Conservation (phyloP, 805 yeast genomes). For the Blastobotrys parvus region DNA sequence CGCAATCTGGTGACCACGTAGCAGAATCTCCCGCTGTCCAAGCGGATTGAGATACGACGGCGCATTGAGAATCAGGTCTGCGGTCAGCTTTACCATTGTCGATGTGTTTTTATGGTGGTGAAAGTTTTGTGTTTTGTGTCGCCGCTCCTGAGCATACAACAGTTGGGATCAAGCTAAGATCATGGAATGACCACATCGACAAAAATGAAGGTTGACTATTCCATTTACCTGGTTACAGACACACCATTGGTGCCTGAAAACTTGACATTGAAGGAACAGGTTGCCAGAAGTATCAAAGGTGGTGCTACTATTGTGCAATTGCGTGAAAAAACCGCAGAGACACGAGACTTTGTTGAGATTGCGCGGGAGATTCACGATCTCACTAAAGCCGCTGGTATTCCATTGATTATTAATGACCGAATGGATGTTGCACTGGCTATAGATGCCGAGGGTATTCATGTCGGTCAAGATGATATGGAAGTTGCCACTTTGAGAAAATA, state of each 20-base stretch:
- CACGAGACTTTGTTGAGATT: constrained; percentile 54
- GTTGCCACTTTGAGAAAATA: constrained; percentile 48
- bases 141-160: not conserved
- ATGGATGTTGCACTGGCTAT: constrained; percentile 84
- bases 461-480: constrained; percentile 85
- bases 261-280: constrained; percentile 46
- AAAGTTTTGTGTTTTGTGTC: not conserved
- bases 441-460: constrained; percentile 87
- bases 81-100: constrained; percentile 47
- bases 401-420: constrained; percentile 78
- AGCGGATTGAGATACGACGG: constrained; percentile 41
- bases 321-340: constrained; percentile 67
- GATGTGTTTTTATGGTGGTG: not conserved
- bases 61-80: constrained; percentile 41
- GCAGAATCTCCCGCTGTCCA: constrained; percentile 35
- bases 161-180: not conserved
- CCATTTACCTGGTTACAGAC: constrained; percentile 74
- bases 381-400: constrained; percentile 54
- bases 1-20: constrained; percentile 34
- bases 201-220: constrained; percentile 38
- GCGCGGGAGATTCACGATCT: constrained; percentile 55
- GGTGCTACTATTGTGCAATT: constrained; percentile 81
- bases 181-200: too few relatives aligned
- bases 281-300: constrained; percentile 49
- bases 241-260: constrained; percentile 62